phyloP scores from a whole-genome alignment of 257 asterid genomes.

The Capsicum pubescens region DNA sequence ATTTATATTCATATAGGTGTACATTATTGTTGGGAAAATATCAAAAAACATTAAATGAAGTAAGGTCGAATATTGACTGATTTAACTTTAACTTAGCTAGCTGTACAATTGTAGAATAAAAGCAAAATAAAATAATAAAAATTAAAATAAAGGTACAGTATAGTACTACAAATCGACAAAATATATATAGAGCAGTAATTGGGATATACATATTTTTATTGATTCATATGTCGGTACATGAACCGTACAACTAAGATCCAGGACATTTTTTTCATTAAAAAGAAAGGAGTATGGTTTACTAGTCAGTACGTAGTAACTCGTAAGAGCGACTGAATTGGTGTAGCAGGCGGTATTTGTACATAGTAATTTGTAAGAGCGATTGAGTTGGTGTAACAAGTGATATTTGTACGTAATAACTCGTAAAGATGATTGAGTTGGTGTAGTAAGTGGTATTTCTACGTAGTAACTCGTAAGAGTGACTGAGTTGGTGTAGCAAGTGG shows the following conservation, averaged over 20 bases:
- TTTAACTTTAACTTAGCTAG: conserved; percentile 10
- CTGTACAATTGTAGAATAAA: conserved; percentile 16
- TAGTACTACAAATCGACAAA: conserved; percentile 13
- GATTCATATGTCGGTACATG: conserved; percentile 27
- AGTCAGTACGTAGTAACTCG: no score
- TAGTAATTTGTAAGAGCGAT: no score
- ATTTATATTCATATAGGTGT: not conserved
- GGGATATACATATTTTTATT: not conserved
- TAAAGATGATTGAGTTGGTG: no score
- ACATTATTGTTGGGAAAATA: conserved; percentile 12
- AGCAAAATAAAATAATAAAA: not conserved
- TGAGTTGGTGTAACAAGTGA: no score
- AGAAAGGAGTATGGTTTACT: no score
- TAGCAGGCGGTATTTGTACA: no score
- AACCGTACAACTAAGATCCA: conserved; percentile 23
- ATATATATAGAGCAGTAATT: conserved; percentile 15
- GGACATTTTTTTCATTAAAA: not conserved
- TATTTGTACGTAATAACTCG: no score
- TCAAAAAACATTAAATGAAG: not conserved
- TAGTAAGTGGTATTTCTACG: no score
- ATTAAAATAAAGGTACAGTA: not conserved
- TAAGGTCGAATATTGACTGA: conserved; percentile 7
- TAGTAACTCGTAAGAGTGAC: no score
- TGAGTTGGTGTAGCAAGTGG: no score
- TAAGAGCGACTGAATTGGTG: no score